These are phyloP conservation scores for Termitomyces sp. DNA, from an alignment of 768 basidiomycete genomes.

Conservation along the genomic window DNA sequence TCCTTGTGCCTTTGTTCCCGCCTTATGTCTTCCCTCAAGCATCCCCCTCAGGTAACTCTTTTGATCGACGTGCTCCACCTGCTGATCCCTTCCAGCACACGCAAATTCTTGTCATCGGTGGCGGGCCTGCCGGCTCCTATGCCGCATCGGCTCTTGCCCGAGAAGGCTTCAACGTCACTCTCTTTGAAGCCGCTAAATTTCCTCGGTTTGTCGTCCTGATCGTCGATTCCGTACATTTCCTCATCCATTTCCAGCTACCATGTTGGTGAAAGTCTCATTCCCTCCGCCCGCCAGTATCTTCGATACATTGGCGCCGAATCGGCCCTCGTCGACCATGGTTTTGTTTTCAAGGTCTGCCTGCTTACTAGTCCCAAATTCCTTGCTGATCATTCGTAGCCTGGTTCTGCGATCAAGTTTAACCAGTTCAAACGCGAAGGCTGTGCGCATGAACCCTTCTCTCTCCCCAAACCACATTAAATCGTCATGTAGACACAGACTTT, in stretches of 20 bases:
- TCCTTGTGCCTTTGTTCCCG: not conserved
- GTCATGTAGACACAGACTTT: constrained; percentile 50
- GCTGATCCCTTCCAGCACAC: constrained; percentile 26
- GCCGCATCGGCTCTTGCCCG: constrained; percentile 50
- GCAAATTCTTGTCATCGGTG: constrained; percentile 42
- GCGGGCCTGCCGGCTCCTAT: constrained; percentile 54
- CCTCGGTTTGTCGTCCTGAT: constrained; percentile 30
- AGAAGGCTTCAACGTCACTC: constrained; percentile 48
- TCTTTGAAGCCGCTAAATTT: constrained; percentile 51
- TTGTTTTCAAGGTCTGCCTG: constrained; percentile 40
- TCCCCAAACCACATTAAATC: not conserved
- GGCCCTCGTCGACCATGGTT: constrained; percentile 42
- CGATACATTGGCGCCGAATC: constrained; percentile 55
- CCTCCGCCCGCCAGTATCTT: constrained; percentile 54
- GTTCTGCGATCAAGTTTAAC: constrained; percentile 60
- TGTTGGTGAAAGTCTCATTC: constrained; percentile 56
- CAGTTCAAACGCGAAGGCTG: constrained; percentile 63
- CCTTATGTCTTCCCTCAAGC: constrained; percentile 3
- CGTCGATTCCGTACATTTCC: not conserved
- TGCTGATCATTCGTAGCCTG: constrained; percentile 33
- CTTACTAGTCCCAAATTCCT: not conserved
- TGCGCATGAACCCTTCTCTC: constrained; percentile 22
- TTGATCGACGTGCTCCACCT: not conserved
- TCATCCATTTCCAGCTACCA: constrained; percentile 37
- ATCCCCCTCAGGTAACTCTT: constrained; percentile 12